Conservation (phyloP, 768 basidiomycete genomes). For the Cystoderma amianthinum region DNA sequence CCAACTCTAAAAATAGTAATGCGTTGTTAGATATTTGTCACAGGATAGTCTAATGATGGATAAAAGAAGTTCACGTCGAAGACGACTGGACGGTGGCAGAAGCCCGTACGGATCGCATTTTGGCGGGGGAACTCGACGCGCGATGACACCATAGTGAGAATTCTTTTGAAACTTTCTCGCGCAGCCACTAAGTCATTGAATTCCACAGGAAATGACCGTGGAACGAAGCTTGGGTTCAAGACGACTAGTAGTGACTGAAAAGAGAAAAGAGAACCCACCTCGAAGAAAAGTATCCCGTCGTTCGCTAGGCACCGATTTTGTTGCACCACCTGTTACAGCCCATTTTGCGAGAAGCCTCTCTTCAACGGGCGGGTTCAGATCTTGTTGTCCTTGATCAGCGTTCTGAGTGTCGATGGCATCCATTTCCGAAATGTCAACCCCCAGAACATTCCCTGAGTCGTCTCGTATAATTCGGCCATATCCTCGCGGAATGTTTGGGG, state of each 20-base stretch:
- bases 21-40: constrained; percentile 13
- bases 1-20: constrained; percentile 45
- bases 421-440: constrained; percentile 4
- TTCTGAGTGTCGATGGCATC: constrained; percentile 6
- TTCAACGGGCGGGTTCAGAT: constrained; percentile 27
- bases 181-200: neutral
- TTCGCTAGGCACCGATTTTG: constrained; percentile 6
- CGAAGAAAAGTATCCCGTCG: neutral
- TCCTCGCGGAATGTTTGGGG: constrained; percentile 43
- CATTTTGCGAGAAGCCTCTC: constrained; percentile 25
- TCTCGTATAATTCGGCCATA: constrained; percentile 83
- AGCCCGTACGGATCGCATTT: neutral
- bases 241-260: no score
- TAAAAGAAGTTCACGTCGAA: neutral
- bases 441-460: constrained; percentile 58
- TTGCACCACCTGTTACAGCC: constrained; percentile 21
- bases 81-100: neutral
- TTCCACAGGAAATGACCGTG: neutral
- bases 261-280: no score
- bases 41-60: neutral
- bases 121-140: neutral
- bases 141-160: neutral
- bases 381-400: constrained; percentile 11
- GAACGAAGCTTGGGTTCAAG: no score
- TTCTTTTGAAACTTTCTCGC: neutral